phyloP scores from a whole-genome alignment of 2,329 filamentous ascomycete genomes.

The Calonectria henricotiae region DNA sequence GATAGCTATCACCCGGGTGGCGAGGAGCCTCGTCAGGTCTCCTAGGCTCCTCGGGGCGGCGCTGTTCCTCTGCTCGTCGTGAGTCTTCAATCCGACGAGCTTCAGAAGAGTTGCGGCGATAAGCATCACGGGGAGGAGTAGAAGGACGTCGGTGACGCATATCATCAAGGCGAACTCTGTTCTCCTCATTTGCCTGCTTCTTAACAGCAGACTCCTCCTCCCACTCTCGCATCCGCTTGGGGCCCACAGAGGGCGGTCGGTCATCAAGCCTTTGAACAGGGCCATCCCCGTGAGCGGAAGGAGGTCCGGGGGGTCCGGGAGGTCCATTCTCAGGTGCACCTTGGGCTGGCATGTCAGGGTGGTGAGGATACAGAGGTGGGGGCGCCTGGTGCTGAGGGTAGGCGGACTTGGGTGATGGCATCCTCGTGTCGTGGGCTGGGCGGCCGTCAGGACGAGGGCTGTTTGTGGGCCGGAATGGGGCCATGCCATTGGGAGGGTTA shows the following conservation, averaged over 20 bases:
- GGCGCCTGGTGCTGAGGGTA: constrained; percentile 83
- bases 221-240: constrained; percentile 94
- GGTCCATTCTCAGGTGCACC: constrained; percentile 74
- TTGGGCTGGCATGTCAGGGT: constrained; percentile 73
- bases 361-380: constrained; percentile 75
- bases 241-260: constrained; percentile 83
- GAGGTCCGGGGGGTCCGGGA: constrained; percentile 64
- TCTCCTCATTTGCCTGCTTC: constrained; percentile 92
- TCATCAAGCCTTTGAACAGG: constrained; percentile 76
- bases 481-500: constrained; percentile 68
- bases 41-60: constrained; percentile 73
- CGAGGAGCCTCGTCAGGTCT: constrained; percentile 77
- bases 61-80: constrained; percentile 75
- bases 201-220: constrained; percentile 86
- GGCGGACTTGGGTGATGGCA: constrained; percentile 91
- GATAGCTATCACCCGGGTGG: constrained; percentile 84
- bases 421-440: constrained; percentile 85
- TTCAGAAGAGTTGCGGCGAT: constrained; percentile 86
- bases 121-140: constrained; percentile 79
- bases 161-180: constrained; percentile 88
- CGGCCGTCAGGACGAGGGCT: constrained; percentile 90
- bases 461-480: constrained; percentile 80
- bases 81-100: constrained; percentile 77
- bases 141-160: constrained; percentile 84
- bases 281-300: constrained; percentile 74